These are phyloP conservation scores for Neostapfia colusana DNA, from an alignment of 176 grass and related monocot genomes.

Conservation along the genomic window DNA sequence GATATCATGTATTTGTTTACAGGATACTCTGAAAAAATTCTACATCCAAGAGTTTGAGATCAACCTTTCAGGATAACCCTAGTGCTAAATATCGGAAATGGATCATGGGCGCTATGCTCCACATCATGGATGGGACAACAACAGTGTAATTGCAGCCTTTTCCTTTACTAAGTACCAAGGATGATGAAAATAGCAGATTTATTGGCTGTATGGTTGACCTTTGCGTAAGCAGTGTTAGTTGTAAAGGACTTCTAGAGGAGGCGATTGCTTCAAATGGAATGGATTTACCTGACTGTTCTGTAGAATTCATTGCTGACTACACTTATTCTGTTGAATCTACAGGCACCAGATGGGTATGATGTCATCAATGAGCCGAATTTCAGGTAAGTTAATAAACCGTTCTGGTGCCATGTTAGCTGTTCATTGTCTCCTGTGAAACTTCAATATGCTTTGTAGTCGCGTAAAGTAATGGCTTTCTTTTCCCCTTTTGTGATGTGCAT, in stretches of 20 bases:
- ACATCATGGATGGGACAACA: conserved; percentile 87
- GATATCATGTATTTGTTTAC: conserved; percentile 67
- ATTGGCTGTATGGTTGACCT: conserved; percentile 66
- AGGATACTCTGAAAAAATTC: conserved; percentile 57
- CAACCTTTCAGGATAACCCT: conserved; percentile 50
- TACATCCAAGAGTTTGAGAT: conserved; percentile 40
- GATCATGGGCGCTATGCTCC: conserved; percentile 75
- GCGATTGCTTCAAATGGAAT: conserved; percentile 90
- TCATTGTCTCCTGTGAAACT: background rate
- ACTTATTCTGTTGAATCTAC: conserved; percentile 99
- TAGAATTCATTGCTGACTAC: conserved; percentile 85
- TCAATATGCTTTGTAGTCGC: background rate
- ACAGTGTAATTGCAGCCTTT: conserved; percentile 99
- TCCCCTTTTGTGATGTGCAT: conserved; percentile 1
- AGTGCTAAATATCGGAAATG: conserved; percentile 64
- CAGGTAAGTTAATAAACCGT: conserved; percentile 47
- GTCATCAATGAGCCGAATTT: conserved; percentile 67
- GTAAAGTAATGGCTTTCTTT: background rate
- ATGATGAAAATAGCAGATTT: conserved; percentile 81
- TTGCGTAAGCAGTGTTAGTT: conserved; percentile 59
- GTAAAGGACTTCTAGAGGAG: conserved; percentile 64
- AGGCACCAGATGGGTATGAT: conserved; percentile 91
- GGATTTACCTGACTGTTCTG: conserved; percentile 80
- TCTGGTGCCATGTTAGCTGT: background rate
- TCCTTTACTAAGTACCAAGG: conserved; percentile 87